A percentile compares a stretch with the other conserved stretches of the same genome.
These are phyloP conservation scores for Botryosphaeria dothidea DNA, from an alignment of 2,329 filamentous ascomycete genomes.

Conservation along the genomic window DNA sequence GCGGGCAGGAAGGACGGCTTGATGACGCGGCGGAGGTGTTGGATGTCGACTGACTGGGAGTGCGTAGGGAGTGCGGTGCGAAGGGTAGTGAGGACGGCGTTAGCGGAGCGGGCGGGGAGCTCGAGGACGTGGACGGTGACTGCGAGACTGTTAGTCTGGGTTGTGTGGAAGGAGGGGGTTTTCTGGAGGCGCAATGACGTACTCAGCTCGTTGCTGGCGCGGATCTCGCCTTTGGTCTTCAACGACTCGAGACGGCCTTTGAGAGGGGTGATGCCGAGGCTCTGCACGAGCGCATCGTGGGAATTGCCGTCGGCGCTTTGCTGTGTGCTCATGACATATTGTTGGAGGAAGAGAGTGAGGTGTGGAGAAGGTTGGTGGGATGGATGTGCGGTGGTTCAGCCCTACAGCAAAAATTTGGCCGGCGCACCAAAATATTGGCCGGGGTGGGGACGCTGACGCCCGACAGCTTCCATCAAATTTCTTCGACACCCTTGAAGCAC, in stretches of 20 bases:
- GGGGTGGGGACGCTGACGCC: background rate
- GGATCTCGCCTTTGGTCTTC: slow-evolving; percentile 53
- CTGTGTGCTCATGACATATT: slow-evolving; percentile 20
- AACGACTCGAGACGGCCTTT: slow-evolving; percentile 37
- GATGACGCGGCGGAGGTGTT: slow-evolving; percentile 72
- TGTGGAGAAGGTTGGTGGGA: background rate
- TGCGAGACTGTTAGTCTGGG: slow-evolving; percentile 31
- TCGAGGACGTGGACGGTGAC: slow-evolving; percentile 70
- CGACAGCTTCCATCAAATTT: too few relatives aligned
- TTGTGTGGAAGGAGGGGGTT: background rate
- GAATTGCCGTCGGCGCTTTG: slow-evolving; percentile 1
- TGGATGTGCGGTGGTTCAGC: background rate
- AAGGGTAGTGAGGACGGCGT: slow-evolving; percentile 62
- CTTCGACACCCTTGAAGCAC: too few relatives aligned
- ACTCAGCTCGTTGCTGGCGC: slow-evolving; percentile 48
- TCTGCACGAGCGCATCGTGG: background rate
- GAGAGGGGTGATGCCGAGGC: slow-evolving; percentile 19
- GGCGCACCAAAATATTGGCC: background rate
- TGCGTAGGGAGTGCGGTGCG: slow-evolving; percentile 46
- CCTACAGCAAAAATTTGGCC: slow-evolving; percentile 7
- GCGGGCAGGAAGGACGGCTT: slow-evolving; percentile 69
- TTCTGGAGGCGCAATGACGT: background rate
- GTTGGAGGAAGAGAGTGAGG: background rate
- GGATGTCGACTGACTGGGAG: slow-evolving; percentile 44
- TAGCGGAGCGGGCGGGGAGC: slow-evolving; percentile 70